phyloP scores from a whole-genome alignment of 1,139 yeast genomes.

The Pichia terricola region DNA sequence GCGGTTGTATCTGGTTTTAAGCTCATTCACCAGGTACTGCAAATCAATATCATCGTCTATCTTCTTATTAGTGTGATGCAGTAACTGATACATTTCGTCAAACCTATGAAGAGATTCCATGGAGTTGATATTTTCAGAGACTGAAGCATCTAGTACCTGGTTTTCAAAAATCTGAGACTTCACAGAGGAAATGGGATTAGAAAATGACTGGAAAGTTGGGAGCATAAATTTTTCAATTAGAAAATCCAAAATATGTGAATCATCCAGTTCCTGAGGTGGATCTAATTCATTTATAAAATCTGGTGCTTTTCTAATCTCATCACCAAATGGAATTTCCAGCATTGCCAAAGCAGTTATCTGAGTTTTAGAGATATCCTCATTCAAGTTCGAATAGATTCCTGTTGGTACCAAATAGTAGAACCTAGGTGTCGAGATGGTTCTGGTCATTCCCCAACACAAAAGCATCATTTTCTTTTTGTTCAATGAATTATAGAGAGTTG shows the following conservation, averaged over 20 bases:
- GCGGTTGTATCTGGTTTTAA: conserved; percentile 18
- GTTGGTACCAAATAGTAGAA: conserved; percentile 52
- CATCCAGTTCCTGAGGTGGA: conserved; percentile 11
- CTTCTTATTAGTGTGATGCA: conserved; percentile 19
- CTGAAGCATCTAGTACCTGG: no score
- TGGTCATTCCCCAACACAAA: conserved; percentile 61
- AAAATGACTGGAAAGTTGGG: conserved; percentile 17
- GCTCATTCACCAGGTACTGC: conserved; percentile 9
- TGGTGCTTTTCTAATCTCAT: conserved; percentile 52
- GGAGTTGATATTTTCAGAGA: no score
- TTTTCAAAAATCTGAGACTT: conserved; percentile 55
- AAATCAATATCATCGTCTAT: conserved; percentile 9
- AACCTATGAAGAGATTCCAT: conserved; percentile 16
- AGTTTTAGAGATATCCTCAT: not conserved
- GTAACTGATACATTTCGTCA: conserved; percentile 27
- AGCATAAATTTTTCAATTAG: conserved; percentile 9
- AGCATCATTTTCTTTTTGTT: conserved; percentile 45
- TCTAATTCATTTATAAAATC: conserved; percentile 14
- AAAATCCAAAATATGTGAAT: conserved; percentile 17
- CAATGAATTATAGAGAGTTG: conserved; percentile 59
- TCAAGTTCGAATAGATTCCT: not conserved
- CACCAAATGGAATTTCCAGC: conserved; percentile 52
- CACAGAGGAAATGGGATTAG: conserved; percentile 59
- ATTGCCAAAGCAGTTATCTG: conserved; percentile 56
- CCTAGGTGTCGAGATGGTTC: conserved; percentile 46